phyloP scores from a whole-genome alignment of 2,329 filamentous ascomycete genomes.

The Paraconiothyrium sp. region DNA sequence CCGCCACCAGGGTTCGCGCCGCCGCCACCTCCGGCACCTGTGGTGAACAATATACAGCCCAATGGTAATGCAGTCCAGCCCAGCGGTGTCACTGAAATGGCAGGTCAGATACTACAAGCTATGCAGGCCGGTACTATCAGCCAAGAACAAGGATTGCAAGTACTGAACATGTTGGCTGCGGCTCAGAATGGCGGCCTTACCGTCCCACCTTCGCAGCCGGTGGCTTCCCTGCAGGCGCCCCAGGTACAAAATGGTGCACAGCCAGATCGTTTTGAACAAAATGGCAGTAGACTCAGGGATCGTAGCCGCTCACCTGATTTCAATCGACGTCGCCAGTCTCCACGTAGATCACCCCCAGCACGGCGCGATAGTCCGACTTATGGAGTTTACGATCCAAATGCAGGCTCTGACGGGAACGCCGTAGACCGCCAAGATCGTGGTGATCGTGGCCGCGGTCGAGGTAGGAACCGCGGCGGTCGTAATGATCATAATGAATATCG shows the following conservation, averaged over 20 bases:
- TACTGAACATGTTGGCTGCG: constrained; percentile 41
- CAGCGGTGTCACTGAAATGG: constrained; percentile 38
- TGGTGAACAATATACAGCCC: constrained; percentile 32
- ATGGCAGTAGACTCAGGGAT: constrained; percentile 47
- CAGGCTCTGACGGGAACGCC: constrained; percentile 63
- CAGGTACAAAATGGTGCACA: constrained; percentile 32
- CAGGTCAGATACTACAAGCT: constrained; percentile 45
- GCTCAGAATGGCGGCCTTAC: constrained; percentile 36
- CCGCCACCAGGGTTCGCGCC: constrained; percentile 45
- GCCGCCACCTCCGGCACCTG: constrained; percentile 28
- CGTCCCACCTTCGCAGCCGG: constrained; percentile 38
- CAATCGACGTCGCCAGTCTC: constrained; percentile 71
- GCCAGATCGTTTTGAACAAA: constrained; percentile 40
- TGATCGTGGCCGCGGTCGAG: constrained; percentile 65
- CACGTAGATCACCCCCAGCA: constrained; percentile 65
- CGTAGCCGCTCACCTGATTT: constrained; percentile 67
- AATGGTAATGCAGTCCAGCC: constrained; percentile 35
- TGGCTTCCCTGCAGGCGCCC: constrained; percentile 28
- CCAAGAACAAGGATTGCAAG: constrained; percentile 46
- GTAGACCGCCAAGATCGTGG: constrained; percentile 64
- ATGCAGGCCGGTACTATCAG: constrained; percentile 45
- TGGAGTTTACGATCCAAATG: constrained; percentile 75
- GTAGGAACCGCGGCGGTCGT: constrained; percentile 53
- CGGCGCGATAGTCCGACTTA: constrained; percentile 75
- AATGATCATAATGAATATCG: constrained; percentile 73